Base-by-base conservation (phyloP, 1,139 yeast genomes). In the Chernovozyma aurita region DNA sequence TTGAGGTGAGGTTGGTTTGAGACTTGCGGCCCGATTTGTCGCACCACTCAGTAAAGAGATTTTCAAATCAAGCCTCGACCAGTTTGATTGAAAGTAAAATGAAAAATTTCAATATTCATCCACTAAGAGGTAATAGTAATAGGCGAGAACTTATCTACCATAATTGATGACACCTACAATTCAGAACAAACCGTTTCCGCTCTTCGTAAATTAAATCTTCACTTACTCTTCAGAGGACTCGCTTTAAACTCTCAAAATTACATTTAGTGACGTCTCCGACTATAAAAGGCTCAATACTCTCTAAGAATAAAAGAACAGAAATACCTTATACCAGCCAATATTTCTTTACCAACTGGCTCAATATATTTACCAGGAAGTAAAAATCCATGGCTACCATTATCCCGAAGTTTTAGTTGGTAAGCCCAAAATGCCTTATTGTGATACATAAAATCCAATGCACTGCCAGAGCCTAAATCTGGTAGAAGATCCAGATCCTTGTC, bases 341-440 rank as follows among this genome's bases (percentile, higher is more conserved):
- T 71, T 55, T 87, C 95, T 39, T 68, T 63, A 1, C 95, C 95
- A 12, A 84, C 92, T 0, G 95, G 90, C 18, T 59, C 66, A 42
- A 87, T 86, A 52, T 69, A 78, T 50, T 75, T 76, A 1, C 82
- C 53, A 6, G 96, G 95, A 33, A 86, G 65, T 45, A 87, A 65
- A 54, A 85, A 87, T 1, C 96, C 96, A 53, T 83, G 90, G 38
- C 76, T 74, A 1, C 95, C 95, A 16, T 84, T 76, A 55, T 86
- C 95, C 49, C 96, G 72, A 42, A 87, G 65, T 56, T 86, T 85
- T 41, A 86, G 62, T 50, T 85, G 95, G 61, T 80, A 84, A 1
- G 95, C 94, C 88, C 92, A 85, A 50, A 68, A 76, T 1, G 94
- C 95, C 42, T 80, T 74, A 50, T 80, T 74, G 55, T 83, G 87